Evolutionary conservation across 441 rosid genomes (phyloP).

Genomic region (Melastoma candidum): DNA sequence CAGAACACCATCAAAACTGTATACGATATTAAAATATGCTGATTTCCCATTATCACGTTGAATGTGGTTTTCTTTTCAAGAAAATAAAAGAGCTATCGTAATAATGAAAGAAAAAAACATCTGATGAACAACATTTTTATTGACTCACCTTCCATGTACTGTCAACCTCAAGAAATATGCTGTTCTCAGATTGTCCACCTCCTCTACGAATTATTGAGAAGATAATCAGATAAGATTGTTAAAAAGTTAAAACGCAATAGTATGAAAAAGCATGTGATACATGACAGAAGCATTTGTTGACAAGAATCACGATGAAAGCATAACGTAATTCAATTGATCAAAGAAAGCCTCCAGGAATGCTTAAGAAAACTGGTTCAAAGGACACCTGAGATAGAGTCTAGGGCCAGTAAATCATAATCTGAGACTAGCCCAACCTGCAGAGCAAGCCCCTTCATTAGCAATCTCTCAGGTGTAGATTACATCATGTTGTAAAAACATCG

Average conservation of each 20-base stretch:
- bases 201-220: constrained; percentile 23
- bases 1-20: too few species aligned
- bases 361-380: not conserved
- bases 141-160: constrained; percentile 75
- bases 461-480: not conserved
- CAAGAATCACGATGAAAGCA: too few species aligned
- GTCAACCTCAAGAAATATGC: constrained; percentile 93
- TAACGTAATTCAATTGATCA: not conserved
- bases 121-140: too few species aligned
- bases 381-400: constrained; percentile 92
- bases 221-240: constrained; percentile 3
- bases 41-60: too few species aligned
- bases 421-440: constrained; percentile 94
- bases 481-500: not conserved
- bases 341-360: not conserved
- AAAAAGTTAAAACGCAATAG: not conserved
- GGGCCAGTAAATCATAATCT: constrained; percentile 82
- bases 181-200: constrained; percentile 44
- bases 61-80: too few species aligned
- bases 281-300: too few species aligned
- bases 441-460: not conserved
- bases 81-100: too few species aligned
- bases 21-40: too few species aligned
- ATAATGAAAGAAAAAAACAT: too few species aligned
- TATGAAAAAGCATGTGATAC: not conserved